Evolutionary conservation across 176 grass and related monocot genomes (phyloP).

Genomic region (Triticum aestivum): DNA sequence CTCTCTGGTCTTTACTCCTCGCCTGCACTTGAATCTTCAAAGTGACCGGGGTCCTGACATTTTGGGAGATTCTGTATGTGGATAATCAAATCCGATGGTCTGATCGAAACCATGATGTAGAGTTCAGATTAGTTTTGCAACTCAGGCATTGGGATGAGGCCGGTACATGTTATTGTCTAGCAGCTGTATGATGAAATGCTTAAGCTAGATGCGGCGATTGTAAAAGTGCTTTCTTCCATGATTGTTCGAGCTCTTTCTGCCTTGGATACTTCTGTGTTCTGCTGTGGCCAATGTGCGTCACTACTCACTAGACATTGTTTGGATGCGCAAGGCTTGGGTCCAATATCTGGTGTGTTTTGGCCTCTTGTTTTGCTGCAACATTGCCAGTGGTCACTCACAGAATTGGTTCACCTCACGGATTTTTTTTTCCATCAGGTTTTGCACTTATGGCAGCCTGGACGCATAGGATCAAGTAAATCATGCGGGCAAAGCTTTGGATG

Average conservation of each 20-base stretch:
- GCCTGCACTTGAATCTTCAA: not conserved
- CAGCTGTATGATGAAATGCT: constrained; percentile 25
- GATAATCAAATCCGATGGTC: not conserved
- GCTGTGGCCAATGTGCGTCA: not conserved
- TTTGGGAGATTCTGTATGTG: not conserved
- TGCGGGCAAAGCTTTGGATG: not conserved
- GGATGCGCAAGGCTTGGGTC: not conserved
- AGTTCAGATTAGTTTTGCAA: not conserved
- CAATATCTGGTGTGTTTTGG: not conserved
- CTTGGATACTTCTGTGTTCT: not conserved
- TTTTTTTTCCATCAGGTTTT: not conserved
- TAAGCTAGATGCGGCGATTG: not conserved
- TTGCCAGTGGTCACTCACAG: not conserved
- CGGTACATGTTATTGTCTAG: not conserved
- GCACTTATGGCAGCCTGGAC: not conserved
- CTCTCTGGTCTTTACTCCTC: not conserved
- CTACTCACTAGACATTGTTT: not conserved
- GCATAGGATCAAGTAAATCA: not conserved
- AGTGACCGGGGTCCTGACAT: not conserved
- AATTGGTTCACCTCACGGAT: not conserved
- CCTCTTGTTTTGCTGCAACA: not conserved
- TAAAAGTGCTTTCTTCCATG: not conserved
- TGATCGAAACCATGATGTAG: not conserved
- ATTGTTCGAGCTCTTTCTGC: not conserved
- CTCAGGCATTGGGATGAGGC: not conserved